Evolutionary conservation across 768 basidiomycete species (phyloP).

Genomic region (Xerocomellus intermedius): DNA sequence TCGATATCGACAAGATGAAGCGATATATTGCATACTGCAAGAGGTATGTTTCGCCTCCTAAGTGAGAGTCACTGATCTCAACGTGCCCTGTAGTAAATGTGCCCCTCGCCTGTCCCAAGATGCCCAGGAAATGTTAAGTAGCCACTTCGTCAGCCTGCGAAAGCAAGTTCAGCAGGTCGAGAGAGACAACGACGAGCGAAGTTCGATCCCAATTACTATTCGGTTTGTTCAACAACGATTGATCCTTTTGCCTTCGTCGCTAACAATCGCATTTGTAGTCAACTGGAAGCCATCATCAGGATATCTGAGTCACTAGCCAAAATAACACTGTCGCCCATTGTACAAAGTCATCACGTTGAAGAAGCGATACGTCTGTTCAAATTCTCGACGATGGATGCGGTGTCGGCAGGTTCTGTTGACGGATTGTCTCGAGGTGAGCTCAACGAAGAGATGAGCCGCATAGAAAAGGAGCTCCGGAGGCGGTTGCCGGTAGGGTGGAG

Average conservation of each 20-base stretch:
- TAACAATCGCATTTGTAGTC: constrained; percentile 39
- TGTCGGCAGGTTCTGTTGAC: constrained; percentile 90
- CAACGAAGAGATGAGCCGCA: constrained; percentile 88
- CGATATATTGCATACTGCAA: constrained; percentile 96
- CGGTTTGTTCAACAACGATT: constrained; percentile 55
- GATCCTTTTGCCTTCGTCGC: neutral
- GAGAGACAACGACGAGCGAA: constrained; percentile 93
- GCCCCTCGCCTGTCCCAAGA: constrained; percentile 92
- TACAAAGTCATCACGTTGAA: constrained; percentile 92
- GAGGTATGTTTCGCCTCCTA: constrained; percentile 48
- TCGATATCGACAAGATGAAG: constrained; percentile 98
- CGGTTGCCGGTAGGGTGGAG: constrained; percentile 93
- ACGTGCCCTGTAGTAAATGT: constrained; percentile 66
- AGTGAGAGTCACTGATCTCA: neutral
- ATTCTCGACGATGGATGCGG: constrained; percentile 98
- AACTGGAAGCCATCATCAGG: constrained; percentile 98
- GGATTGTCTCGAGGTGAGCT: constrained; percentile 89
- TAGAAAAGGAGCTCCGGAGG: constrained; percentile 83
- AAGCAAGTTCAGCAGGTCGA: constrained; percentile 96
- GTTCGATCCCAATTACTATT: constrained; percentile 96
- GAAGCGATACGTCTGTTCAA: constrained; percentile 98
- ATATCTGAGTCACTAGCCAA: constrained; percentile 98
- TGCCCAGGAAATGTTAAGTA: constrained; percentile 94
- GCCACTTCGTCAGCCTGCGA: constrained; percentile 89
- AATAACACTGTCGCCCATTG: constrained; percentile 81